Evolutionary conservation across 2,329 filamentous ascomycete species (phyloP), one percentile per base, ranked within the genome.

Genomic region (Nannizzia gypsea): DNA sequence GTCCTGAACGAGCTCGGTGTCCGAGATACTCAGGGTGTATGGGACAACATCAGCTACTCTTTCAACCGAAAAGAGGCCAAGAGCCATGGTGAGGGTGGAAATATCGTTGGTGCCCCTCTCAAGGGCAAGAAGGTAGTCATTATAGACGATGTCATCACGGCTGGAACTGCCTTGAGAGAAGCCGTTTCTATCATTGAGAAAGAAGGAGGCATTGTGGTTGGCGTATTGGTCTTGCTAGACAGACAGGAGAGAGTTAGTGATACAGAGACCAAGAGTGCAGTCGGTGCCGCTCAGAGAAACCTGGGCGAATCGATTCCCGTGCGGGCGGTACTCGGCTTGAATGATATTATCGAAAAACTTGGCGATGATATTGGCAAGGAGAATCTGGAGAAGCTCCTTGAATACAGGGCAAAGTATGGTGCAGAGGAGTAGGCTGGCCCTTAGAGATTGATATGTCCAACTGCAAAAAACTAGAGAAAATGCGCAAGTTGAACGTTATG

Each of bases 1-100:
- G 86, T 90, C 15, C 81, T 86, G 40, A 83, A 88, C 70, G 87
- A 90, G 72, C 82, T 97, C 11, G 83, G 83, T 58, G 81, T 85
- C 68, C 76, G 90, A 9, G 84, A 89, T 63, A 63, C 68, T 8
- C 77, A 82, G 17, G 74, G 77, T 57, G 82, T 80, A 63, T 93
- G 87, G 74, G 83, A 83, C 60, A 75, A 80, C 48, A 80, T 88
- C 60, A 89, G 86, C 69, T 97, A 96, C 77, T 86, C 85, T 36
- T 97, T 95, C 77, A 95, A 97, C 76, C 84, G 93, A 69, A 97
- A 97, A 77, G 93, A 97, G 77, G 88, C 86, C 68, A 97, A 97
- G 79, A 88, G 90, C 69, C 92, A 97, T 73, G 92, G 93, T 50
- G 93, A 99, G 76, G 92, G 92, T 36, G 92, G 93, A 50, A 88